Evolutionary conservation across 2,329 filamentous ascomycete species (phyloP).

Genomic region (Scedosporium dehoogii): DNA sequence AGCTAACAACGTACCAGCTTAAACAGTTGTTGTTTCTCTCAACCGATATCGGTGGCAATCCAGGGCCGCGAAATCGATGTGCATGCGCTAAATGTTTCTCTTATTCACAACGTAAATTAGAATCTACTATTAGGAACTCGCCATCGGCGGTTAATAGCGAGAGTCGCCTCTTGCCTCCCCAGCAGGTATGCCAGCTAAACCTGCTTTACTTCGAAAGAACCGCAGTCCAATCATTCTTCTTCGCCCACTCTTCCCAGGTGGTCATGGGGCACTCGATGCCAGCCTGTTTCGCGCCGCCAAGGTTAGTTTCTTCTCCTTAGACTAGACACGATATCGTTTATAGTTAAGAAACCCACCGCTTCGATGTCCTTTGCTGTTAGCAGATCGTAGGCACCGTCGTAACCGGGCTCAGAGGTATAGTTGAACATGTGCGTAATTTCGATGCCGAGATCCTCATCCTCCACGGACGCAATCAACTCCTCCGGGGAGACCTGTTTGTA

Average conservation of each 20-base stretch:
- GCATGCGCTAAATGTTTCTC: no score
- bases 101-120: no score
- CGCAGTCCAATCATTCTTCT: constrained; percentile 24
- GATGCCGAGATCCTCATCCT: constrained; percentile 29
- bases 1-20: no score
- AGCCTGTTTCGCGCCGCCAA: constrained; percentile 17
- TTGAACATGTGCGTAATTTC: constrained; percentile 36
- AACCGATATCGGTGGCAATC: no score
- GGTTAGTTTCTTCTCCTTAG: not conserved
- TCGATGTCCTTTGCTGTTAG: constrained; percentile 31
- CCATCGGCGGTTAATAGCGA: no score
- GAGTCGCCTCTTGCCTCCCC: no score
- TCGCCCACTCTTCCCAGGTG: constrained; percentile 24
- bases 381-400: constrained; percentile 34
- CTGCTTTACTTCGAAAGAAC: not conserved
- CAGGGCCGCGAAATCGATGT: no score
- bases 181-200: no score
- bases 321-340: accelerated
- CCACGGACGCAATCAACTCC: constrained; percentile 26
- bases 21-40: no score
- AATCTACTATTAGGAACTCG: no score
- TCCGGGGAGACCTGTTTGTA: constrained; percentile 30
- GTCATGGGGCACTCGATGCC: constrained; percentile 35
- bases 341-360: constrained; percentile 22
- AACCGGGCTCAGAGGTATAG: constrained; percentile 37